Conservation (phyloP, 2,329 filamentous ascomycete species). For the Fusarium verrucosum region DNA sequence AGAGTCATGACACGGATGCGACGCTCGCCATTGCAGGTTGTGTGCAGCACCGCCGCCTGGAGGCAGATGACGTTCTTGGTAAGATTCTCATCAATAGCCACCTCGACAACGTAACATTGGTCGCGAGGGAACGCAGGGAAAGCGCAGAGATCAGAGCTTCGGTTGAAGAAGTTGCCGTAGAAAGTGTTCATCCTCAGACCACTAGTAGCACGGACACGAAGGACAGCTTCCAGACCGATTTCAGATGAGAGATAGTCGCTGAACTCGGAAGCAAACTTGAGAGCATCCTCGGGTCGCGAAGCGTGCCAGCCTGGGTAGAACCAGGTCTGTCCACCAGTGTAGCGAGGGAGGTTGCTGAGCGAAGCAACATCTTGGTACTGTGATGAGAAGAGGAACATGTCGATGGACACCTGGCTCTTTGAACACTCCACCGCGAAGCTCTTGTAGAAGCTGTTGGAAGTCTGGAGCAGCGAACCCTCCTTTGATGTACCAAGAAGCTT, state of each 20-base stretch:
- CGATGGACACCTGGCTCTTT: slow-evolving; percentile 97
- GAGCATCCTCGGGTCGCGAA: slow-evolving; percentile 89
- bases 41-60: slow-evolving; percentile 94
- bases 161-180: slow-evolving; percentile 99
- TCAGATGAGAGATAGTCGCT: slow-evolving; percentile 97
- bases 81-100: slow-evolving; percentile 94
- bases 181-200: slow-evolving; percentile 97
- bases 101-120: slow-evolving; percentile 97
- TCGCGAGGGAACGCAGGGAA: slow-evolving; percentile 98
- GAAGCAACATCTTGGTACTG: slow-evolving; percentile 98
- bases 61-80: slow-evolving; percentile 91
- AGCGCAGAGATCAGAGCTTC: slow-evolving; percentile 94
- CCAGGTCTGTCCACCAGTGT: slow-evolving; percentile 97
- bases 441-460: slow-evolving; percentile 97
- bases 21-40: slow-evolving; percentile 96
- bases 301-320: slow-evolving; percentile 99
- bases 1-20: slow-evolving; percentile 94
- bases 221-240: slow-evolving; percentile 94
- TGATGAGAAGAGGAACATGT: slow-evolving; percentile 97
- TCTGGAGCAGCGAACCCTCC: slow-evolving; percentile 87
- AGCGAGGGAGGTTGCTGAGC: slow-evolving; percentile 91
- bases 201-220: slow-evolving; percentile 93
- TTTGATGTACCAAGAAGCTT: slow-evolving; percentile 94
- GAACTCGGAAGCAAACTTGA: slow-evolving; percentile 97
- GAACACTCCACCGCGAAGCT: slow-evolving; percentile 98